phyloP scores from a whole-genome alignment of 805 yeast species.

The Candida odintsovae region DNA sequence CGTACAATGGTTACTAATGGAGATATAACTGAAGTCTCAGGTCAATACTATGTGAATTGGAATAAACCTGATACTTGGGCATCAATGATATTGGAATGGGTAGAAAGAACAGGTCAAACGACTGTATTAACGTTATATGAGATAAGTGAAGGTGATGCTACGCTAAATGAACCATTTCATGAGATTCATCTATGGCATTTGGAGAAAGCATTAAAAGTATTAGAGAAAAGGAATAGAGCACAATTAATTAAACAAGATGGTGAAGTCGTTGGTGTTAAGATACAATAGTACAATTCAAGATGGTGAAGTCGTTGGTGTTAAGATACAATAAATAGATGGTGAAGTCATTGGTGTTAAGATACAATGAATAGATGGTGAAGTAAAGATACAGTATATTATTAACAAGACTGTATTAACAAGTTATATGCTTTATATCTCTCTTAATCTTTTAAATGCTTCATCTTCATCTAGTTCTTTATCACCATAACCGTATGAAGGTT shows the following conservation, averaged over 20 bases:
- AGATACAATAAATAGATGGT: slow-evolving; percentile 49
- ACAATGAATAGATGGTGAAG: slow-evolving; percentile 44
- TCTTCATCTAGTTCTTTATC: slow-evolving; percentile 13
- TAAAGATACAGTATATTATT: slow-evolving; percentile 48
- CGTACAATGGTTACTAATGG: slow-evolving; percentile 47
- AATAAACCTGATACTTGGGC: slow-evolving; percentile 66
- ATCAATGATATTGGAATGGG: slow-evolving; percentile 55
- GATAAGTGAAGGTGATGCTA: slow-evolving; percentile 58
- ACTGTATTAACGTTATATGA: slow-evolving; percentile 80
- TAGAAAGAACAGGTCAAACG: slow-evolving; percentile 72
- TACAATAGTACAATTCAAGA: slow-evolving; percentile 41
- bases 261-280: slow-evolving; percentile 73
- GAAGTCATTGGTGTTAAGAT: slow-evolving; percentile 76
- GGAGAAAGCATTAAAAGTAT: slow-evolving; percentile 44
- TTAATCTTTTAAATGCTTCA: slow-evolving; percentile 15
- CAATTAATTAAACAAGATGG: slow-evolving; percentile 63
- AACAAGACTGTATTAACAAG: no score
- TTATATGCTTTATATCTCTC: slow-evolving; percentile 21
- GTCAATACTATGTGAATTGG: slow-evolving; percentile 49
- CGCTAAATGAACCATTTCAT: slow-evolving; percentile 49
- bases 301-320: slow-evolving; percentile 71
- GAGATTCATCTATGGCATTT: slow-evolving; percentile 56
- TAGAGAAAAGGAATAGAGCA: slow-evolving; percentile 68
- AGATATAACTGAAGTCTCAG: slow-evolving; percentile 42
- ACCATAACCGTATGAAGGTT: slow-evolving; percentile 2